Evolutionary conservation across 2,329 filamentous ascomycete genomes (phyloP), one percentile per base, ranked within the genome.

Genomic region (Claviceps pazoutovae): DNA sequence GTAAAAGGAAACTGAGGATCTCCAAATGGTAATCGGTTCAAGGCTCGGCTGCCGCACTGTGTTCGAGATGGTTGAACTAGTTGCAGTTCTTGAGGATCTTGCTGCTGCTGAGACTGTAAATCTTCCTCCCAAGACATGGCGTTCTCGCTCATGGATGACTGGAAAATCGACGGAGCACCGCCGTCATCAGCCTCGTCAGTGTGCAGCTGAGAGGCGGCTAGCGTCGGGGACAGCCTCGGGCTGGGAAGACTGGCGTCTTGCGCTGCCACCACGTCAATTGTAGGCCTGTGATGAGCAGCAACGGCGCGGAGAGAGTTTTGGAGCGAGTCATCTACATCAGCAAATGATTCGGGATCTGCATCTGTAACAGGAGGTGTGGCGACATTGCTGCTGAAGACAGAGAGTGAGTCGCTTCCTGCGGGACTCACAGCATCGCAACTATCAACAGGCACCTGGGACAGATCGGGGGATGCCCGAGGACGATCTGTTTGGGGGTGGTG

Each of bases 171-270:
- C 11, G 59, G 59, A 13, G 62, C 66, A 11, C 68, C 70, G 6
- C 73, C 67, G 2, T 69, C 68, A 2, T 69, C 68, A 11, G 69
- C 68, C 1, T 76, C 74, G 44, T 75, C 69, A 16, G 67, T 65
- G 26, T 72, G 72, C 7, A 74, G 63, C 59, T 79, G 75, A 26
- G 75, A 74, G 44, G 91, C 86, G 59, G 87, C 88, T 54, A 94
- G 79, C 5, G 91, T 94, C 4, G 93, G 93, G 26, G 93, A 98
- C 52, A 98, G 71, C 61, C 93, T 90, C 37, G 93, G 93, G 65
- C 93, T 98, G 50, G 93, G 93, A 55, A 98, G 74, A 68, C 88
- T 96, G 57, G 88, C 88, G 71, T 96, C 91, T 64, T 93, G 86
- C 41, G 84, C 82, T 52, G 82, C 80, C 51, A 84, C 76, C 46